Evolutionary conservation across 768 basidiomycete genomes (phyloP), one percentile per base, ranked within the genome.

Genomic region (Epithele typhae): DNA sequence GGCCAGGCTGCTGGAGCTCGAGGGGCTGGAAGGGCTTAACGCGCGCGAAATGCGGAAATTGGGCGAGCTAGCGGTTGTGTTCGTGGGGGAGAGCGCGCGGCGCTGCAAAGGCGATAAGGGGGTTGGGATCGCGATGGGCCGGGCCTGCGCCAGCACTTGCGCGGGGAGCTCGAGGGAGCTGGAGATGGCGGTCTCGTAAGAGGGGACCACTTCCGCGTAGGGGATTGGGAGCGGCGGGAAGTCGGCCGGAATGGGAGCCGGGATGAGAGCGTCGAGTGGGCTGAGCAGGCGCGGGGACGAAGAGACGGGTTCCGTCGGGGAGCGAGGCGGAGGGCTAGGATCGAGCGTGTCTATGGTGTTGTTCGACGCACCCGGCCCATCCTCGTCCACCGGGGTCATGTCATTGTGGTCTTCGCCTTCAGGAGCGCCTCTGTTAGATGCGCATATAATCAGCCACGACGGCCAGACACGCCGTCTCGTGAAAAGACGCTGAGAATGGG

Each of bases 321-420:
- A 18, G 25, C 46, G 45, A 11, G 17, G 14, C 10, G 50, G 50
- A 2, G 50, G 43, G 35, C 27, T 43, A 6, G 51, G 46, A 18
- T 44, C 35, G 27, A 30, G 27, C 9, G 38, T 14, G 25, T 38
- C 37, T 7, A 30, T 6, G 37, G 23, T 11, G 25, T 37, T 25
- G 34, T 33, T 23, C 34, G 40, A 43, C 6, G 43, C 3, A 15
- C 30, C 25, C 18, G 41, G 35, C 18, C 37, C 45, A 25, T 39
- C 35, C 40, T 51, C 50, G n/a, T 42, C 45, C 12, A 51, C 50
- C 22, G 50, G 50, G 3, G 50, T 46, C 36, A 51, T 46, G 5
- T 34, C 50, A 17, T 45, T 51, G 33, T 30, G 8, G 27, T 51
- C 50, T 12, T 51, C 50, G 11, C 46, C 45, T 27, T 51, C 50